Evolutionary conservation across 371 early-diverging fungal species (phyloP).

Genomic region (Blakeslea trispora): DNA sequence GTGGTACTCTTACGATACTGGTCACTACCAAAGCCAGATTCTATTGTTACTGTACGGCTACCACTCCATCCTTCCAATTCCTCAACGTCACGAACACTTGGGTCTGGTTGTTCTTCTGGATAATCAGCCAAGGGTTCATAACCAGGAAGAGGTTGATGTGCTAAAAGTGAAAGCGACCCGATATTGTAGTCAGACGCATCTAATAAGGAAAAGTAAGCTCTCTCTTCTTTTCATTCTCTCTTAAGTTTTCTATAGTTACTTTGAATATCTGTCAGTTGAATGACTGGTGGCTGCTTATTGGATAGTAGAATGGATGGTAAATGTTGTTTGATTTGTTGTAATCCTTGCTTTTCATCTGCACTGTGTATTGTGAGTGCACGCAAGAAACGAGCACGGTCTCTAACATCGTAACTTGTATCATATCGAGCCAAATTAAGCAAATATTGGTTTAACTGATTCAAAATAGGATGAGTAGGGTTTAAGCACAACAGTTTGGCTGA

Average conservation of each 20-base stretch:
- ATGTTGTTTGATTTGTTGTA: conserved; percentile 45
- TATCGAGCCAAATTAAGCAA: conserved; percentile 85
- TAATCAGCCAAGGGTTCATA: conserved; percentile 86
- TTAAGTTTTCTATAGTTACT: too few species aligned
- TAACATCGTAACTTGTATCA: conserved; percentile 85
- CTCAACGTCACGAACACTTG: conserved; percentile 60
- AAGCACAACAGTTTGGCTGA: conserved; percentile 69
- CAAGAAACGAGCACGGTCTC: conserved; percentile 89
- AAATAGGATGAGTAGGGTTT: conserved; percentile 48
- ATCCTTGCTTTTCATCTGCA: conserved; percentile 37
- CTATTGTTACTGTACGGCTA: conserved; percentile 43
- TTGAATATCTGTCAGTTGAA: conserved; percentile 34
- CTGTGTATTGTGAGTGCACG: conserved; percentile 67
- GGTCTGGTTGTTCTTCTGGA: conserved; percentile 73
- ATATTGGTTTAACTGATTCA: conserved; percentile 67
- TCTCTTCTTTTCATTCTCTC: background rate
- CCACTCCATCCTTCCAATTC: conserved; percentile 54
- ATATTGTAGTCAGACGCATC: conserved; percentile 69
- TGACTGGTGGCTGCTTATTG: conserved; percentile 53
- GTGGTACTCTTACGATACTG: conserved; percentile 32
- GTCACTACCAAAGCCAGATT: conserved; percentile 61
- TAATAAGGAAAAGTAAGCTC: conserved; percentile 16
- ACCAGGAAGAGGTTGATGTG: conserved; percentile 70
- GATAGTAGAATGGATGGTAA: conserved; percentile 52
- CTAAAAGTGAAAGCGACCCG: conserved; percentile 81